Conservation (phyloP, 148 eudicot species). For the Rhododendron griersonianum region DNA sequence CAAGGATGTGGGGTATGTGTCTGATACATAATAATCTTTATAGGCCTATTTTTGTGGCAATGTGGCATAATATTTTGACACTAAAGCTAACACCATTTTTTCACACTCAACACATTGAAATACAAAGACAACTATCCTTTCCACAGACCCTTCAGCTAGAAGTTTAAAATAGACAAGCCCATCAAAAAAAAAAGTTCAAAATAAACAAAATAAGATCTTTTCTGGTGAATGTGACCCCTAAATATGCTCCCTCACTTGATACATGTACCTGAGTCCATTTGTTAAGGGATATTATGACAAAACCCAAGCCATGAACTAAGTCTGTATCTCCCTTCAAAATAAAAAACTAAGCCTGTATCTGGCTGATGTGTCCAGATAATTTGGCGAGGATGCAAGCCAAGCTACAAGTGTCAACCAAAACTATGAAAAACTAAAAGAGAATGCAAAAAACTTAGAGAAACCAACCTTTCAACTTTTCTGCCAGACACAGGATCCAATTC, state of each 20-base stretch:
- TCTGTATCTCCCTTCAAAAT: not conserved
- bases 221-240: not conserved
- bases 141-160: not conserved
- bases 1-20: not conserved
- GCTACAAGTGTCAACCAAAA: not conserved
- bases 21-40: not conserved
- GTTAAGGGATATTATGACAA: not conserved
- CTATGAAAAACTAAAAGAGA: not conserved
- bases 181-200: too few relatives aligned
- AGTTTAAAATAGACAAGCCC: not conserved
- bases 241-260: not conserved
- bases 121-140: not conserved
- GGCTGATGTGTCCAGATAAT: not conserved
- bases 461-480: constrained; percentile 68
- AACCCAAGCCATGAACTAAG: not conserved
- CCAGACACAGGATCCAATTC: constrained; percentile 68
- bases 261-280: not conserved
- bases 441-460: constrained; percentile 6
- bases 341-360: not conserved
- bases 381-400: not conserved
- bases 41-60: not conserved
- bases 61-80: not conserved
- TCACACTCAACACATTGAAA: not conserved
- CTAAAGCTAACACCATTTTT: not conserved
- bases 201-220: not conserved